These are phyloP conservation scores for Chlamydomonas incerta DNA, from an alignment of 139 green algal genomes.

Conservation along the genomic window DNA sequence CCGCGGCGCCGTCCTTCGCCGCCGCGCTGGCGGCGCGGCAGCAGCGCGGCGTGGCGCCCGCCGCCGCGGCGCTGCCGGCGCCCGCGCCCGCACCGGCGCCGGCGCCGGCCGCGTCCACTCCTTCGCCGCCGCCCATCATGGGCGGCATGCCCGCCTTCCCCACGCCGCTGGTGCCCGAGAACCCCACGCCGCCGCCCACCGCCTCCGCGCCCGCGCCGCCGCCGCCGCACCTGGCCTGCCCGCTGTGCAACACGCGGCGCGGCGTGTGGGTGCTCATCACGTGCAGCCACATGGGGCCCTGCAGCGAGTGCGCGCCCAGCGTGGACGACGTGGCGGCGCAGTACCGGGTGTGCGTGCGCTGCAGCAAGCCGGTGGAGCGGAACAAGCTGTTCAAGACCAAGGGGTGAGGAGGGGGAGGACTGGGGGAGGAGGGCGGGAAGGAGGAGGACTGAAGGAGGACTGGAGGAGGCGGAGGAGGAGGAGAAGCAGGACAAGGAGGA, in stretches of 20 bases:
- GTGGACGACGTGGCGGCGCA: not conserved
- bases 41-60: too few species aligned
- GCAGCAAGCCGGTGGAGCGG: not conserved
- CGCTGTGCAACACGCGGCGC: not conserved
- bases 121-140: not conserved
- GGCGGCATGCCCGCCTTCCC: not conserved
- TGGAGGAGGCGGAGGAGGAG: too few species aligned
- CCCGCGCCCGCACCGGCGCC: not conserved
- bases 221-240: not conserved
- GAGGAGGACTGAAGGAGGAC: too few species aligned
- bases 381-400: not conserved
- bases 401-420: not conserved
- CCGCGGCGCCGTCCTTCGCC: too few species aligned
- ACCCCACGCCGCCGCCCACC: not conserved
- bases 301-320: not conserved
- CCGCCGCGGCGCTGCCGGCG: not conserved
- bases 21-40: too few species aligned
- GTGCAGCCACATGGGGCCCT: slow-evolving; percentile 24
- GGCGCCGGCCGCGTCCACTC: not conserved
- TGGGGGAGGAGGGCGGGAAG: not conserved
- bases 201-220: not conserved
- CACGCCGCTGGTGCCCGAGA: not conserved
- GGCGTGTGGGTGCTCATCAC: not conserved
- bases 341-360: not conserved
- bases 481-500: too few species aligned